Conservation (phyloP, 2,329 filamentous ascomycete genomes). For the Orbilia ellipsospora region DNA sequence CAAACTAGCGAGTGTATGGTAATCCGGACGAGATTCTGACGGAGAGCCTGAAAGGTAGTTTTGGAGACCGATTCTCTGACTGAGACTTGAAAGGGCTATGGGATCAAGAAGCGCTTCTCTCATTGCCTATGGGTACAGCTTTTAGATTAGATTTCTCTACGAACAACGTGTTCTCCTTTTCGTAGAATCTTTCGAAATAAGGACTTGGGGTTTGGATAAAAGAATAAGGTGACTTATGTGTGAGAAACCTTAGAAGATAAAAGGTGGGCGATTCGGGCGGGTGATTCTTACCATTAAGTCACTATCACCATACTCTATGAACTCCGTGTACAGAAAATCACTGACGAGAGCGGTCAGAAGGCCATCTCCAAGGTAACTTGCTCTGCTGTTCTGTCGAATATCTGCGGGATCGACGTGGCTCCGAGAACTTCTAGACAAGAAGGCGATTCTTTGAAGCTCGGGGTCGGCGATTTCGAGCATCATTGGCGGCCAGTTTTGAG, state of each 20-base stretch:
- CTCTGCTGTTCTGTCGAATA: constrained; percentile 21
- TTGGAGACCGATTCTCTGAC: constrained; percentile 54
- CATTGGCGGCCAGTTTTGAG: constrained; percentile 35
- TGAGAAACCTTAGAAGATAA: not conserved
- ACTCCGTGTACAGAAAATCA: constrained; percentile 43
- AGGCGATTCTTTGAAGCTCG: constrained; percentile 26
- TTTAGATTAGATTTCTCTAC: not conserved
- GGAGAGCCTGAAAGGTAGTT: constrained; percentile 30
- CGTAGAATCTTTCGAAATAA: not conserved
- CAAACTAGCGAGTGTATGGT: constrained; percentile 53
- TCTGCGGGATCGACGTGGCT: constrained; percentile 28
- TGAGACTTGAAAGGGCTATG: constrained; percentile 56
- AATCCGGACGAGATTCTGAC: constrained; percentile 39
- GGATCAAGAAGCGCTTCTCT: constrained; percentile 43
- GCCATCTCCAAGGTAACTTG: constrained; percentile 40
- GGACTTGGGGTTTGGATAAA: not conserved
- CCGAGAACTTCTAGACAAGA: constrained; percentile 23
- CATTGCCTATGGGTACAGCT: constrained; percentile 36
- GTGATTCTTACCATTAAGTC: constrained; percentile 28
- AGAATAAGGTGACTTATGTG: not conserved
- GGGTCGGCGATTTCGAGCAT: constrained; percentile 31
- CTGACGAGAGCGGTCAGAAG: constrained; percentile 37
- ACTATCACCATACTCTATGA: constrained; percentile 26
- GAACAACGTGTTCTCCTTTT: too few species aligned
- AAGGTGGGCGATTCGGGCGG: not conserved